Evolutionary conservation across 805 yeast species (phyloP).

Genomic region (Wickerhamiella brachini): DNA sequence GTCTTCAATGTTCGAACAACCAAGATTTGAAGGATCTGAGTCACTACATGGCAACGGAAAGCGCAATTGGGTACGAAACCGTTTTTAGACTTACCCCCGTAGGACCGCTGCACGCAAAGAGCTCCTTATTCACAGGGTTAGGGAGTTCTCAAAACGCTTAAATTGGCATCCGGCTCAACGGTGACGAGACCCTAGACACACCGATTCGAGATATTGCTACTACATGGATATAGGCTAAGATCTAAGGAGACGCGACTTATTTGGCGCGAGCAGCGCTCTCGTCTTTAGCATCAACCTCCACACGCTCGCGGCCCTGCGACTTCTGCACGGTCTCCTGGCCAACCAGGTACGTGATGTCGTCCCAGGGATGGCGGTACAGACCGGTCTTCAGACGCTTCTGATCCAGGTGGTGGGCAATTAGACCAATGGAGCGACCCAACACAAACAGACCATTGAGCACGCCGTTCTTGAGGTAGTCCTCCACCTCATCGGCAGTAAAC

Average conservation of each 20-base stretch:
- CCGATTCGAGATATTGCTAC: too few relatives aligned
- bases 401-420: conserved; percentile 34
- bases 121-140: too few relatives aligned
- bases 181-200: too few relatives aligned
- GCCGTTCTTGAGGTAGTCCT: conserved; percentile 32
- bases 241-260: not conserved
- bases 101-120: too few relatives aligned
- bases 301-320: conserved; percentile 21
- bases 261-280: conserved; percentile 2
- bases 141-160: too few relatives aligned
- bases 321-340: conserved; percentile 24
- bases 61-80: too few relatives aligned
- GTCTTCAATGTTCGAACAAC: too few relatives aligned
- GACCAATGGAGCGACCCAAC: conserved; percentile 33
- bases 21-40: too few relatives aligned
- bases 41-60: too few relatives aligned
- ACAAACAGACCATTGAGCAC: conserved; percentile 35
- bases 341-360: conserved; percentile 32
- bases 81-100: too few relatives aligned
- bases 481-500: conserved; percentile 32
- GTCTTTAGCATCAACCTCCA: conserved; percentile 24
- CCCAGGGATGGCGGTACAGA: conserved; percentile 36
- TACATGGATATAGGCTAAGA: too few relatives aligned
- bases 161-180: too few relatives aligned
- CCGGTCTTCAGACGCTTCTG: conserved; percentile 36